Evolutionary conservation across 768 basidiomycete genomes (phyloP).

Genomic region (Tubosaeta sp.): DNA sequence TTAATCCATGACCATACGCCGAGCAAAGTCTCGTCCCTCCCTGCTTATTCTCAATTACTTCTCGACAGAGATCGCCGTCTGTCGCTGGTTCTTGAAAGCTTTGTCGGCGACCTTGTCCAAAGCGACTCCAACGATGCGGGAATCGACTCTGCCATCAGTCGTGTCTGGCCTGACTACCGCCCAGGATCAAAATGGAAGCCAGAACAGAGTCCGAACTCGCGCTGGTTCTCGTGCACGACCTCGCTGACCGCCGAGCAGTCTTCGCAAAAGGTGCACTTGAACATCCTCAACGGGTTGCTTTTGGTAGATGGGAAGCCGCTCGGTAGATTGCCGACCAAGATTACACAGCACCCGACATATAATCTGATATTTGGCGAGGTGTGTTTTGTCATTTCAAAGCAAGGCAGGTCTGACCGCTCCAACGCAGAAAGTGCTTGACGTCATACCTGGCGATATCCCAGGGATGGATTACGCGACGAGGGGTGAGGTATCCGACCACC

Average conservation of each 20-base stretch:
- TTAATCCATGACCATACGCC: constrained; percentile 26
- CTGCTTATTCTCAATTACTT: constrained; percentile 10
- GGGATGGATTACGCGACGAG: constrained; percentile 24
- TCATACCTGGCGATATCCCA: constrained; percentile 16
- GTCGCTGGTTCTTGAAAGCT: constrained; percentile 19
- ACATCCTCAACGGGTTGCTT: constrained; percentile 21
- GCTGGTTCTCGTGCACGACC: constrained; percentile 20
- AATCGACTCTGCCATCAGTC: constrained; percentile 12
- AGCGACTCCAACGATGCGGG: background rate
- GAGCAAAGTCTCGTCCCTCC: background rate
- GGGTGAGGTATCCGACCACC: constrained; percentile 14
- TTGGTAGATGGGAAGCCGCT: constrained; percentile 24
- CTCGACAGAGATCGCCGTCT: constrained; percentile 29
- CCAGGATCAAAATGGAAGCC: constrained; percentile 14
- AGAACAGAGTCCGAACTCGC: background rate
- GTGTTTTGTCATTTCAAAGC: background rate
- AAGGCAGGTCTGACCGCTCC: background rate
- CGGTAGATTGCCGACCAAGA: constrained; percentile 9
- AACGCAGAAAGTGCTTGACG: constrained; percentile 10
- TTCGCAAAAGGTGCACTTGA: constrained; percentile 11
- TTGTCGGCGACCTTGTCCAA: constrained; percentile 2
- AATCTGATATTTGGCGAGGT: constrained; percentile 20
- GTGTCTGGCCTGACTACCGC: constrained; percentile 25
- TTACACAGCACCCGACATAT: constrained; percentile 15
- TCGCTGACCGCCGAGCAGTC: background rate